Evolutionary conservation across 192 early-diverging fungal species (phyloP), one percentile per base, ranked within the genome.

Genomic region (Rhizophagus sp.): DNA sequence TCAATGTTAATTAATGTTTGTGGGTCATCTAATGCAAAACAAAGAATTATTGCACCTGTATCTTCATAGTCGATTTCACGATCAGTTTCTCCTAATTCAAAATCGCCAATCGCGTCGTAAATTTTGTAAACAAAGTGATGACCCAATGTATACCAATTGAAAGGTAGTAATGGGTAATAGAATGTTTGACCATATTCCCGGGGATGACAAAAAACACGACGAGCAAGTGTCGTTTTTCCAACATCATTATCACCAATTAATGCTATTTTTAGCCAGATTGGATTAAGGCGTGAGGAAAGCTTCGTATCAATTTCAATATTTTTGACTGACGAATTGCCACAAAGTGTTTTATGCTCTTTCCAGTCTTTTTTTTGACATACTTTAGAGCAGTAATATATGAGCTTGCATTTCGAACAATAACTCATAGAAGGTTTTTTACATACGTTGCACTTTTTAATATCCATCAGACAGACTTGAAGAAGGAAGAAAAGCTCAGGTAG

Each of bases 371-470:
- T 87, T 74, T 90, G 88, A 82, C 89, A 90, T 24, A 86, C 85
- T 81, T 85, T 80, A 66, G 85, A 86, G 72, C 89, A 90, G 77
- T 90, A 90, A 75, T 85, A 88, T 27, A 88, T 86, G 65, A 84
- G 83, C 78, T 76, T 84, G 81, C 89, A 90, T 50, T 80, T 86
- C 76, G 81, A 83, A 78, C 89, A 89, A 34, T 34, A 27, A 66
- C 25, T 27, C 17, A 0, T 68, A 4, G 66, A 33, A 68, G 66
- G 17, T n/a, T 68, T 68, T 12, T 68, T 27, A 19, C 66, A 68
- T 9, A 68, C 30, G 30, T 68, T 68, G 66, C 66, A 68, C 33
- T 36, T 39, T 36, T 68, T 68, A 7, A 15, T 4, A 12, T 30
- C 9, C 64, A 27, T 52, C 50, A 52, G 47, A 2, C 47, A 49